These are phyloP conservation scores for Aspergillus persii DNA, from an alignment of 2,329 filamentous ascomycete genomes.

Conservation along the genomic window DNA sequence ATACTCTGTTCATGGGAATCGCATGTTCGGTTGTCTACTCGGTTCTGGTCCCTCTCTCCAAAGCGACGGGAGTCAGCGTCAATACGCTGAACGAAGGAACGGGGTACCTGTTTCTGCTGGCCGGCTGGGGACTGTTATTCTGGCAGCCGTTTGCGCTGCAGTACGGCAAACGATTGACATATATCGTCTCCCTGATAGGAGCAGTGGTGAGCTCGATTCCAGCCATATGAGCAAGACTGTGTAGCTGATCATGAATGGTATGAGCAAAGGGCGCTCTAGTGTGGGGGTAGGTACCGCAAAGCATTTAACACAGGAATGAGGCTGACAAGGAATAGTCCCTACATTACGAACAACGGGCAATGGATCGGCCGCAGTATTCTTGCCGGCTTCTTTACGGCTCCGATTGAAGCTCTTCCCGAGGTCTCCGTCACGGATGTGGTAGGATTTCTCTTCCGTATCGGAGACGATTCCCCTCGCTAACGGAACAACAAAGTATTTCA, in stretches of 20 bases:
- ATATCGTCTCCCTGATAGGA: constrained; percentile 33
- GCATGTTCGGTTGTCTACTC: constrained; percentile 40
- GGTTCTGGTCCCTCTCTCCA: constrained; percentile 36
- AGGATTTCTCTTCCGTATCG: constrained; percentile 10
- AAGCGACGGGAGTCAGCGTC: constrained; percentile 36
- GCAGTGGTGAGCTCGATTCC: constrained; percentile 25
- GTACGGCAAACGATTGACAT: constrained; percentile 42
- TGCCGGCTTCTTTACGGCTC: constrained; percentile 40
- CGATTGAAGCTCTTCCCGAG: constrained; percentile 43
- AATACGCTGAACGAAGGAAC: constrained; percentile 39
- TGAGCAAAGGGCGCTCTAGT: constrained; percentile 22
- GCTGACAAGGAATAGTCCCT: constrained; percentile 24
- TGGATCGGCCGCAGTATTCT: constrained; percentile 41
- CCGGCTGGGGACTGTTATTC: constrained; percentile 46
- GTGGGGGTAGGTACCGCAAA: constrained; percentile 29
- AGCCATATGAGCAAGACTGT: neutral
- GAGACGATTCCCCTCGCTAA: neutral
- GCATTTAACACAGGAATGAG: neutral
- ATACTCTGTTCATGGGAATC: constrained; percentile 39
- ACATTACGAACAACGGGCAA: constrained; percentile 33
- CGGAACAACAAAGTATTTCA: constrained; percentile 36
- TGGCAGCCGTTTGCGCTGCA: constrained; percentile 50
- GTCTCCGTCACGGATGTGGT: constrained; percentile 43
- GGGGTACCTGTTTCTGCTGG: constrained; percentile 42
- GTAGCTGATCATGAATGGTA: neutral